These are phyloP conservation scores for Skeletonema potamos DNA, from an alignment of 108 stramenopile species.

Conservation along the genomic window DNA sequence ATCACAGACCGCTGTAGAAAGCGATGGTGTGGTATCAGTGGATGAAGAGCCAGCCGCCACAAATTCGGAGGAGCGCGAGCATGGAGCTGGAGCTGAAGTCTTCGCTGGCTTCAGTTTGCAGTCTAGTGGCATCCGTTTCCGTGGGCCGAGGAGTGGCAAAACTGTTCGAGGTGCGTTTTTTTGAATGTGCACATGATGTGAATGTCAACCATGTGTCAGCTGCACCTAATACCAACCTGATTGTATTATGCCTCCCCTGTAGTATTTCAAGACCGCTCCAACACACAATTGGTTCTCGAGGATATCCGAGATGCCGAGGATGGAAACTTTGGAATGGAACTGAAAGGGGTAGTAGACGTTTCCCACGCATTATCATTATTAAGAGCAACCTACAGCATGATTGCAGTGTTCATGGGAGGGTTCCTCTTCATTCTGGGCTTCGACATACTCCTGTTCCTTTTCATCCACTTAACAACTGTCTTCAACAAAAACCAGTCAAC, in stretches of 20 bases:
- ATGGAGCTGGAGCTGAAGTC: neutral
- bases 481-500: neutral
- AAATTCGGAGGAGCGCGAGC: neutral
- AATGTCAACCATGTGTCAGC: neutral
- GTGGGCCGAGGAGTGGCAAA: neutral
- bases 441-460: slow-evolving; percentile 34
- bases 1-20: neutral
- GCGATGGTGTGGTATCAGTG: neutral
- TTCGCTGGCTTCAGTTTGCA: neutral
- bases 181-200: neutral
- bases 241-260: neutral
- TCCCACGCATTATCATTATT: neutral
- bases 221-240: neutral
- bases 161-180: neutral
- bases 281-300: neutral
- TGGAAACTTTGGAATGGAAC: slow-evolving; percentile 8
- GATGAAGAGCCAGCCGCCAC: neutral
- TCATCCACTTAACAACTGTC: slow-evolving; percentile 32
- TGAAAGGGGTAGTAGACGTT: slow-evolving; percentile 9
- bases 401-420: slow-evolving; percentile 35
- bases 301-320: neutral
- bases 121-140: slow-evolving; percentile 3
- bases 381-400: slow-evolving; percentile 33
- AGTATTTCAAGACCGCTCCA: neutral
- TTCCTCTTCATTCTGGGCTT: slow-evolving; percentile 44